These are phyloP conservation scores for Xylariomycetidae sp. DNA, from an alignment of 2,329 filamentous ascomycete genomes.

Conservation along the genomic window DNA sequence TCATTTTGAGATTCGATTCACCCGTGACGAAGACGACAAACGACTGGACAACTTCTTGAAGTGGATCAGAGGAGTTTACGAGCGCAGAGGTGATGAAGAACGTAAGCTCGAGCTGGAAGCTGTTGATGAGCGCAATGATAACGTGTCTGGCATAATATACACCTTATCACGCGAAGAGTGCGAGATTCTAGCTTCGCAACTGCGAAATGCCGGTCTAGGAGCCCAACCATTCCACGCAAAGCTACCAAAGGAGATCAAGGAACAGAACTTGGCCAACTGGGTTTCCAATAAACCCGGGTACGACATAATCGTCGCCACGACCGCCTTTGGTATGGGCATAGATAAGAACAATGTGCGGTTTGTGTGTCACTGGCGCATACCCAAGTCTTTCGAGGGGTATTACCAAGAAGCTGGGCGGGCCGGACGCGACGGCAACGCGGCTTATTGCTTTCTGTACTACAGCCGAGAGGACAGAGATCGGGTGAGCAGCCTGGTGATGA, in stretches of 20 bases:
- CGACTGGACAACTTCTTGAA: slow-evolving; percentile 68
- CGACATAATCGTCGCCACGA: slow-evolving; percentile 91
- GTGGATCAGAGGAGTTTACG: slow-evolving; percentile 73
- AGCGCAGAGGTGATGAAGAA: slow-evolving; percentile 57
- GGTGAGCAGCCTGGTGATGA: slow-evolving; percentile 53
- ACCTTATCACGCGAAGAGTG: slow-evolving; percentile 72
- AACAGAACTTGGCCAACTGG: slow-evolving; percentile 67
- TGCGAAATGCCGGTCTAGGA: slow-evolving; percentile 65
- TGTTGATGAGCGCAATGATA: slow-evolving; percentile 51
- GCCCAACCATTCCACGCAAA: slow-evolving; percentile 71
- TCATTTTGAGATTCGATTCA: slow-evolving; percentile 86
- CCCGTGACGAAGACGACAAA: slow-evolving; percentile 67
- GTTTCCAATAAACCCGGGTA: slow-evolving; percentile 70
- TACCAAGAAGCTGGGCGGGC: slow-evolving; percentile 94
- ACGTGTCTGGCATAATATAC: slow-evolving; percentile 75
- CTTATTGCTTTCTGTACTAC: slow-evolving; percentile 87
- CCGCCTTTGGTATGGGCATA: slow-evolving; percentile 96
- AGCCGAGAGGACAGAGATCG: slow-evolving; percentile 81
- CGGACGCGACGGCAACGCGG: slow-evolving; percentile 82
- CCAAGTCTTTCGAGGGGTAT: slow-evolving; percentile 92
- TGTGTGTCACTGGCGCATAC: slow-evolving; percentile 89
- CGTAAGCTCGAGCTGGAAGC: slow-evolving; percentile 55
- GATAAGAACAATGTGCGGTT: slow-evolving; percentile 94
- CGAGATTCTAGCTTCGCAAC: slow-evolving; percentile 61
- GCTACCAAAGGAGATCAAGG: slow-evolving; percentile 62